A percentile compares a stretch with the other conserved stretches of the same genome.
Conservation (phyloP, 129 eudicot species). For the Ambrosia trifida region DNA sequence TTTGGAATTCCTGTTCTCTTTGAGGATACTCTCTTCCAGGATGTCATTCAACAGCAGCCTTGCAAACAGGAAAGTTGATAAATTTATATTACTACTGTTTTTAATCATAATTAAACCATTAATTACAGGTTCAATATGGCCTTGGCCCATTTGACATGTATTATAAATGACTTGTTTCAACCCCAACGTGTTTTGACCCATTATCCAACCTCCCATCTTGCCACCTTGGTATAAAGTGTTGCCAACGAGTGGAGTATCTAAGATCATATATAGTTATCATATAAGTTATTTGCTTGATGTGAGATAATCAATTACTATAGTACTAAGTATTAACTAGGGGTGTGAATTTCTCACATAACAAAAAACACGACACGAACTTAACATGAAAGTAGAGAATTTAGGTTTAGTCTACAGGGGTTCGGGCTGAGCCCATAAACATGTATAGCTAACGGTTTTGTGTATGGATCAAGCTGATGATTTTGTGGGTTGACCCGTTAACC, state of each 20-base stretch:
- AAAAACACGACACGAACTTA: no score
- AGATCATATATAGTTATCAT: neutral
- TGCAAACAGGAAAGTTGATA: conserved; percentile 13
- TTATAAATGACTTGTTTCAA: neutral
- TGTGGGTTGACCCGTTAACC: no score
- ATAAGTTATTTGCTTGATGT: conserved; percentile 5
- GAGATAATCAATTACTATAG: neutral
- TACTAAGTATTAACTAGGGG: neutral
- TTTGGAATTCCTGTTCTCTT: conserved; percentile 21
- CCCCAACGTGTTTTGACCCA: neutral
- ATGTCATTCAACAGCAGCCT: conserved; percentile 22
- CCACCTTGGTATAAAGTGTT: neutral
- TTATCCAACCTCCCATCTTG: neutral
- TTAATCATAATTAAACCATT: neutral
- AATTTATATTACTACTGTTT: neutral
- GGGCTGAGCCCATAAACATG: no score
- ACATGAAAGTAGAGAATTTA: no score
- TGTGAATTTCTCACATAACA: no score
- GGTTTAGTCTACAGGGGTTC: no score
- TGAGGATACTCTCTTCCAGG: conserved; percentile 28
- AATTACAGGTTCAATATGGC: neutral
- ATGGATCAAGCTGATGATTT: no score
- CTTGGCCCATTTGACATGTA: neutral
- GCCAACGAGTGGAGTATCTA: neutral
- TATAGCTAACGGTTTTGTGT: no score